Evolutionary conservation across 805 yeast species (phyloP), one percentile per base, ranked within the genome.

Genomic region (Kregervanrija pseudodelftensis): DNA sequence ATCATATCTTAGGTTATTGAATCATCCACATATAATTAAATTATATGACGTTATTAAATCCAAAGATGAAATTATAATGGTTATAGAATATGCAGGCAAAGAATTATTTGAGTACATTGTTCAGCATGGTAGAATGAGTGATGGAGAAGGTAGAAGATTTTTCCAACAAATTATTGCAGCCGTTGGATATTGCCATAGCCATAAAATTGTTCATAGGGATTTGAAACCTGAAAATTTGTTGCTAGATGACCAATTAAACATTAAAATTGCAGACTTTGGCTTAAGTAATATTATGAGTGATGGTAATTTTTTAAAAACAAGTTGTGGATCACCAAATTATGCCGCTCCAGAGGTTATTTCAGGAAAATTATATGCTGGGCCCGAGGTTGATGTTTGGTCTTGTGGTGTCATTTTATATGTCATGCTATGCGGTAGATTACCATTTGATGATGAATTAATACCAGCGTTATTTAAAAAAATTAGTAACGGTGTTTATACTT

Each of bases 331-430:
- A 8, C 98, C 98, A 45, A 91, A 91, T 61, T 90, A 90, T 64
- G 97, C 98, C 5, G 97, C 98, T 0, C 98, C 98, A 1, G 98
- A 90, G 65, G 97, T 90, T 30, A 90, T 90, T 46, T 80, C 90
- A 49, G 97, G 97, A 33, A 88, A 91, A 61, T 72, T 91, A 43
- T 91, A 90, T 56, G 98, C 97, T 2, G 98, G 98, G 9, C 97
- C 98, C 3, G 97, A 91, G 65, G 97, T 91, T 40, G 98, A 90
- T 64, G 96, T 90, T 44, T 90, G 98, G 98, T 85, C 95, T 0
- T 85, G 95, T 59, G 98, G 98, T 57, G 97, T 91, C 35, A 89
- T 91, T 40, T 70, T 90, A 44, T 91, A 90, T 56, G 98, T 90
- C 43, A 90, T 90, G 97, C 72, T 91, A 42, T 90, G 96, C 65